A percentile compares a stretch with the other conserved stretches of the same genome.
These are phyloP conservation scores for Cryptosporidium viatorum DNA, from an alignment of 169 alveolate genomes.

Conservation along the genomic window DNA sequence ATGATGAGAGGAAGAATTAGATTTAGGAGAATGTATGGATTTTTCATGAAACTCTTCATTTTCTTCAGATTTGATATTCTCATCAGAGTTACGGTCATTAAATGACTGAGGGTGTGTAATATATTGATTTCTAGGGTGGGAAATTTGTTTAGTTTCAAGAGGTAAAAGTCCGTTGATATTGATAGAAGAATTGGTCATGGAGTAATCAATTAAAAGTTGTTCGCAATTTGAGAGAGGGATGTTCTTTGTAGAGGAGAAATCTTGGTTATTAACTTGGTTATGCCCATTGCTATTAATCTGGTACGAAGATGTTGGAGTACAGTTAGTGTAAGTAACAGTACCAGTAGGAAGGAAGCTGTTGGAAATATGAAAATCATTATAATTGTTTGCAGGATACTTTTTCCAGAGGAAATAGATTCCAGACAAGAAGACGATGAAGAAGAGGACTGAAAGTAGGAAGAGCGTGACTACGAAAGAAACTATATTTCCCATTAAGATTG, in stretches of 20 bases:
- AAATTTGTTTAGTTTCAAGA: conserved; percentile 33
- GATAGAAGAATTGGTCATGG: neutral
- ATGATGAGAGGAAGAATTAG: neutral
- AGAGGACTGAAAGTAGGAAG: neutral
- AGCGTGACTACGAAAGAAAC: neutral
- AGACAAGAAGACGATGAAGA: neutral
- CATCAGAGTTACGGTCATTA: neutral
- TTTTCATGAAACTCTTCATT: neutral
- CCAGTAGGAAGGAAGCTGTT: conserved; percentile 57
- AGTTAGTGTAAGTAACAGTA: conserved; percentile 36
- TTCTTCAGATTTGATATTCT: neutral
- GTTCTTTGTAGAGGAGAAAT: neutral
- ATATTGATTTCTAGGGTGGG: conserved; percentile 35
- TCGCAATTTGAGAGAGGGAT: neutral
- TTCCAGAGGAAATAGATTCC: conserved; percentile 52
- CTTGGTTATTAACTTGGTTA: neutral
- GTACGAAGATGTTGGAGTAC: conserved; percentile 30
- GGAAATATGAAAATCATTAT: conserved; percentile 16
- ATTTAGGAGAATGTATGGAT: neutral
- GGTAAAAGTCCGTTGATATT: conserved; percentile 41
- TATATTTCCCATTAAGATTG: conserved; percentile 49
- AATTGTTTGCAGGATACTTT: conserved; percentile 8
- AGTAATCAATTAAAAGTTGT: conserved; percentile 9
- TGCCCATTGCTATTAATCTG: conserved; percentile 9
- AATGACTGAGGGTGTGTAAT: neutral